Percentiles rank a stretch among this genome's conserved stretches.
Conservation (phyloP, 83 land plant genomes). For the Diphasiastrum complanatum region DNA sequence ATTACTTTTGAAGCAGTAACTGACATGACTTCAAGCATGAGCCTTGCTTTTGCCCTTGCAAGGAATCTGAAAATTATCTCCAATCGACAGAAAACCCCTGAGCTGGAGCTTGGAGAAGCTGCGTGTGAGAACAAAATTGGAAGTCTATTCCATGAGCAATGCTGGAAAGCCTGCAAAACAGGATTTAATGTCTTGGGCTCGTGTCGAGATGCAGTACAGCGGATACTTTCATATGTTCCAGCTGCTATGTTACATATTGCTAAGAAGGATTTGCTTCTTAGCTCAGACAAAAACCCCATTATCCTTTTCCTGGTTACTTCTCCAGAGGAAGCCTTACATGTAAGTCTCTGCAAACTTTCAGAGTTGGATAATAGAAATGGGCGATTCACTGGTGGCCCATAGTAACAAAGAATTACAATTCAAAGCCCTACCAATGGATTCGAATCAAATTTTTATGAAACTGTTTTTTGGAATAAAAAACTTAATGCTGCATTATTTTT, state of each 20-base stretch:
- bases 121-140: not conserved
- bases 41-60: too few relatives aligned
- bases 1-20: conserved; percentile 3
- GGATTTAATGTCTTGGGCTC: conserved; percentile 6
- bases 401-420: too few relatives aligned
- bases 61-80: too few relatives aligned
- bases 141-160: not conserved
- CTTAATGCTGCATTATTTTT: too few relatives aligned
- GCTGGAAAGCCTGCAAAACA: conserved; percentile 5
- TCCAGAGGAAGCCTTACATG: not conserved
- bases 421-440: too few relatives aligned
- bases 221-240: not conserved
- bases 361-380: too few relatives aligned
- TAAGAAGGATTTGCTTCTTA: not conserved
- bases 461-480: too few relatives aligned
- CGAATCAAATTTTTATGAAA: too few relatives aligned
- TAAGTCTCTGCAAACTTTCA: not conserved
- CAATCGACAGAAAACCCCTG: too few relatives aligned
- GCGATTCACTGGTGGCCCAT: too few relatives aligned
- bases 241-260: conserved; percentile 4
- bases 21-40: too few relatives aligned
- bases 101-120: too few relatives aligned
- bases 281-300: not conserved
- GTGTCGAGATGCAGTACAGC: not conserved
- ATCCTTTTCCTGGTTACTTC: not conserved